Evolutionary conservation across 768 basidiomycete species (phyloP).

Genomic region (Lactifluus echinatus): DNA sequence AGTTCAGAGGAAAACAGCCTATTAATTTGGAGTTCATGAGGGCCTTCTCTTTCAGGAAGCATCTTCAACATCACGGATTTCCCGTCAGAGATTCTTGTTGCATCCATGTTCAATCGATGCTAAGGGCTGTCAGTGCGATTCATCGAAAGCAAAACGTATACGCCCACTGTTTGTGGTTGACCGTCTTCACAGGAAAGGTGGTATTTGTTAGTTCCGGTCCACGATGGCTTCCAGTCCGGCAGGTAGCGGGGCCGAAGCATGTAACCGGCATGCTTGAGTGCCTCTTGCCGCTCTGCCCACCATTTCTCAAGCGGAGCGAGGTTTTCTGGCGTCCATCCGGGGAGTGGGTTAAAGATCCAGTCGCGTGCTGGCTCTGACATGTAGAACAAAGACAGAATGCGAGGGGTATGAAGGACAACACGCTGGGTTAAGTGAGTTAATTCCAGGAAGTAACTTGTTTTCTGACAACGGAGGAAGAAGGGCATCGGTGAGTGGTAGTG

Average conservation of each 20-base stretch:
- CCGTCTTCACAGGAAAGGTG: not conserved
- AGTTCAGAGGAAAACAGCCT: slow-evolving; percentile 13
- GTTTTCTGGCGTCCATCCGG: not conserved
- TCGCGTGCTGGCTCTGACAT: not conserved
- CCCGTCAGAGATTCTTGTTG: slow-evolving; percentile 9
- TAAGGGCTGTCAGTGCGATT: not conserved
- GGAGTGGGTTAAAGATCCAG: not conserved
- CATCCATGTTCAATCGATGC: not conserved
- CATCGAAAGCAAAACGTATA: not conserved
- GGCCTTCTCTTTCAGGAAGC: not conserved
- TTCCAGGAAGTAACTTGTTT: too few relatives aligned
- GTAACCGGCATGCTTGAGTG: not conserved
- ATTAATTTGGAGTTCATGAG: slow-evolving; percentile 11
- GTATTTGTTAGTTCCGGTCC: not conserved
- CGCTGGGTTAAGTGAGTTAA: too few relatives aligned
- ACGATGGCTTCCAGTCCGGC: slow-evolving; percentile 3
- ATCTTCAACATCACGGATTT: slow-evolving; percentile 10
- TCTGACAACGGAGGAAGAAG: too few relatives aligned
- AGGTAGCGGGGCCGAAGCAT: slow-evolving; percentile 11
- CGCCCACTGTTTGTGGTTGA: slow-evolving; percentile 2
- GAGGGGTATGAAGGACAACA: too few relatives aligned
- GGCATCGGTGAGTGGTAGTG: too few relatives aligned
- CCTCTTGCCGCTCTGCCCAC: slow-evolving; percentile 1
- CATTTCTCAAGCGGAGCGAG: not conserved
- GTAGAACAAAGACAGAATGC: too few relatives aligned